phyloP scores from a whole-genome alignment of 1,284 basidiomycete genomes.

The Heliocybe sulcata region DNA sequence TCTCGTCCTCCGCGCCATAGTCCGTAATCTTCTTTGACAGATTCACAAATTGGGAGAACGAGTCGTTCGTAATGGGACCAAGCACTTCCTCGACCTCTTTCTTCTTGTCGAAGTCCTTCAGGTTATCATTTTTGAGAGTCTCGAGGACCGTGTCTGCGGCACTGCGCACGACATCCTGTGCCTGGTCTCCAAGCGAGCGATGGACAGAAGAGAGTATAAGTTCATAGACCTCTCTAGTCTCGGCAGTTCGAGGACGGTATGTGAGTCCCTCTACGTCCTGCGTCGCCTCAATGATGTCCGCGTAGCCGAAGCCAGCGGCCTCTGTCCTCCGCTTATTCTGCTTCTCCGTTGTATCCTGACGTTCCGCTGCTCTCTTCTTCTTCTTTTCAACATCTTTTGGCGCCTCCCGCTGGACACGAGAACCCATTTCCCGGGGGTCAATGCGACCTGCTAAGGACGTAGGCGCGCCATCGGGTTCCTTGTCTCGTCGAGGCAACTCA shows the following conservation, averaged over 20 bases:
- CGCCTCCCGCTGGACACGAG: conserved; percentile 74
- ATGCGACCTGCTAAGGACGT: conserved; percentile 92
- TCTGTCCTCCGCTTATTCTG: conserved; percentile 44
- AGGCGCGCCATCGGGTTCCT: conserved; percentile 94
- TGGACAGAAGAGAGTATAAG: conserved; percentile 86
- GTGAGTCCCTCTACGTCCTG: conserved; percentile 89
- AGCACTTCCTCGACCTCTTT: conserved; percentile 87
- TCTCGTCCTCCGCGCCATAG: conserved; percentile 85
- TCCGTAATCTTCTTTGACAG: conserved; percentile 97
- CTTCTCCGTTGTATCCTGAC: conserved; percentile 50
- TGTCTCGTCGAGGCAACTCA: conserved; percentile 72
- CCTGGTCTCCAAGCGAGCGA: conserved; percentile 85
- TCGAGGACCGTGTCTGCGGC: conserved; percentile 92
- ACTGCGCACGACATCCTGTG: conserved; percentile 91
- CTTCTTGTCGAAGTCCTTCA: conserved; percentile 99
- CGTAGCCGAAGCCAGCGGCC: conserved; percentile 64
- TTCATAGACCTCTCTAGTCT: conserved; percentile 94
- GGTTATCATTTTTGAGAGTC: conserved; percentile 80
- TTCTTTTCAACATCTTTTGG: conserved; percentile 96
- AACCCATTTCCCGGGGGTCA: conserved; percentile 90
- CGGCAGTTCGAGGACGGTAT: conserved; percentile 89
- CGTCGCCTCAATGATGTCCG: conserved; percentile 90
- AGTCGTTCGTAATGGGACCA: conserved; percentile 64
- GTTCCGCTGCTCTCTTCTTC: conserved; percentile 73
- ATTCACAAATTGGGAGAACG: conserved; percentile 82